Evolutionary conservation across 169 alveolate species (phyloP).

Genomic region (Plasmodium vivax): DNA sequence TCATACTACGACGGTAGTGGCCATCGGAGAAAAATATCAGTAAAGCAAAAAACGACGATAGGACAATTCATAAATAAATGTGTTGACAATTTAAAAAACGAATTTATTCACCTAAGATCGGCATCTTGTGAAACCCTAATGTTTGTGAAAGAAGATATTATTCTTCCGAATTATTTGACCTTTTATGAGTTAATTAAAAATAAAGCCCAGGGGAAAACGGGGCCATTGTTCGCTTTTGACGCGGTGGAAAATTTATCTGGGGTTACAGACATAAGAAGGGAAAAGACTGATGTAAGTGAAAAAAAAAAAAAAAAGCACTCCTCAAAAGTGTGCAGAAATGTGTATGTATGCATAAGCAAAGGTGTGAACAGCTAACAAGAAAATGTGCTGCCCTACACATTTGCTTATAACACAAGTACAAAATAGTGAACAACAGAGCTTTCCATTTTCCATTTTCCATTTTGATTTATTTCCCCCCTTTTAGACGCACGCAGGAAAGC

Average conservation of each 20-base stretch:
- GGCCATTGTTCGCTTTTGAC: conserved; percentile 64
- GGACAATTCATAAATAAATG: conserved; percentile 78
- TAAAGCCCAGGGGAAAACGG: conserved; percentile 76
- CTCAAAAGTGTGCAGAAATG: background rate
- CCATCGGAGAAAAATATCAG: conserved; percentile 71
- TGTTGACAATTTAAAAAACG: conserved; percentile 69
- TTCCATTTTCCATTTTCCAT: background rate
- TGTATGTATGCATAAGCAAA: background rate
- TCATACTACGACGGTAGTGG: conserved; percentile 75
- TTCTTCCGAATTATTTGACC: conserved; percentile 74
- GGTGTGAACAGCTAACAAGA: background rate
- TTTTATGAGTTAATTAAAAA: conserved; percentile 74
- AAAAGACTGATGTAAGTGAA: conserved; percentile 70
- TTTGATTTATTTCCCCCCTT: background rate
- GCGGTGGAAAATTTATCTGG: conserved; percentile 69
- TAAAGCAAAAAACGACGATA: conserved; percentile 69
- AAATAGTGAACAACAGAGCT: background rate
- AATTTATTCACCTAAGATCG: conserved; percentile 68
- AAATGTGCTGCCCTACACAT: background rate
- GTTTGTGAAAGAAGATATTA: conserved; percentile 74
- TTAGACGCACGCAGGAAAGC: conserved; percentile 76
- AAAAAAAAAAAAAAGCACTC: background rate
- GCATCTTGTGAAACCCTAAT: conserved; percentile 75
- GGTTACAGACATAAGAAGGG: conserved; percentile 53
- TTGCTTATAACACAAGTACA: background rate